Percentiles rank a stretch among this genome's conserved stretches.
Conservation (phyloP, 2,329 filamentous ascomycete genomes). For the Aspergillus fumigatiaffinis region DNA sequence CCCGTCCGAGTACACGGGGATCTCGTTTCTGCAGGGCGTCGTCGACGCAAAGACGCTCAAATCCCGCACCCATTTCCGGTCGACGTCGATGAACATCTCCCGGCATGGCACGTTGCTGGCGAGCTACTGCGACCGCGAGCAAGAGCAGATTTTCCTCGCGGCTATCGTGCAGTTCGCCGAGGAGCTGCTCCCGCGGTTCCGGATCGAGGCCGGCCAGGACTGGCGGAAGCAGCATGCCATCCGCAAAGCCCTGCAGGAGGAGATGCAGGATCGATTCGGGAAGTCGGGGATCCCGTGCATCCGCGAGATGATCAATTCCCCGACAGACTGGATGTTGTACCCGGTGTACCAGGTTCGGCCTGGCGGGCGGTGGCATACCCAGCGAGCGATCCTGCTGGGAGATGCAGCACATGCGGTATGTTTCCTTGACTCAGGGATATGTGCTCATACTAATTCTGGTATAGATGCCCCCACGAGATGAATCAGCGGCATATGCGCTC, state of each 20-base stretch:
- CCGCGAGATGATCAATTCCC: conserved; percentile 32
- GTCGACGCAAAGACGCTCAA: conserved; percentile 22
- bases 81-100: conserved; percentile 38
- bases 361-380: conserved; percentile 37
- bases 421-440: background rate
- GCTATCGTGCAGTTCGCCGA: conserved; percentile 38
- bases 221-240: conserved; percentile 33
- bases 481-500: conserved; percentile 43
- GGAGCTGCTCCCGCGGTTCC: conserved; percentile 20
- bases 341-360: conserved; percentile 41
- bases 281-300: conserved; percentile 34
- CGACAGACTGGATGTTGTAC: conserved; percentile 41
- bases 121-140: conserved; percentile 35
- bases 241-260: conserved; percentile 29
- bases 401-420: conserved; percentile 47
- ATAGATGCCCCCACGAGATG: conserved; percentile 47
- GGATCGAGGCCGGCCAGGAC: conserved; percentile 28
- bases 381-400: conserved; percentile 41
- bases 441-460: conserved; percentile 4
- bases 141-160: conserved; percentile 37
- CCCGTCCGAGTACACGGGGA: conserved; percentile 39
- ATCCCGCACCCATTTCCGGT: conserved; percentile 34
- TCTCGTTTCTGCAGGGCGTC: conserved; percentile 38
- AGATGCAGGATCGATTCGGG: conserved; percentile 36
- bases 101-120: conserved; percentile 38